Evolutionary conservation across 2,329 filamentous ascomycete genomes (phyloP), one percentile per base, ranked within the genome.

Genomic region (Zymoseptoria ardabiliae): DNA sequence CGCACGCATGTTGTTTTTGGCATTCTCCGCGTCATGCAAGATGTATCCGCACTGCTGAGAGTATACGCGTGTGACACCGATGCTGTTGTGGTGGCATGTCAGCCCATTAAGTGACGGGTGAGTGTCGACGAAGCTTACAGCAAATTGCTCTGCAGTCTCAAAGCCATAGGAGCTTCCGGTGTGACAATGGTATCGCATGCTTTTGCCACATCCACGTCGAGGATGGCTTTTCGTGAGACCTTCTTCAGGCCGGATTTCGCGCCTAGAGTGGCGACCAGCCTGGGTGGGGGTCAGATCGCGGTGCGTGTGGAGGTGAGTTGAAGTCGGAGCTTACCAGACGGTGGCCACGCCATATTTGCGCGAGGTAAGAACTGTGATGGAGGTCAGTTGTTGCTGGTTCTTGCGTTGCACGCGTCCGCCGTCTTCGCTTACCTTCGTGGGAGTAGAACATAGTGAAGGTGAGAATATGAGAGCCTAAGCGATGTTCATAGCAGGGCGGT

Each of bases 331-430:
- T 17, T 50, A 96, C 93, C 94, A 99, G 61, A 99, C 87, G 2
- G 93, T 99, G 13, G 93, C 89, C 59, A 99, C 89, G 58, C 94
- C 94, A 82, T 97, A 89, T 72, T 94, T 88, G 70, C 86, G 86
- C 63, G 84, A 93, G 3, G 87, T 94, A 58, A 99, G 84, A 61
- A 99, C 84, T 86, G 55, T 30, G 52, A 56, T 48, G 54, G 25
- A n/a, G 11, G 57, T 64, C 57, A 62, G 59, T 56, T 55, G 50
- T 58, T 54, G 55, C 45, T 53, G 13, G 19, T 28, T 28, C 25
- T 28, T 28, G 25, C 49, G 23, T 50, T 23, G 23, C 10, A 28
- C 13, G 50, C n/a, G 17, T 4, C 9, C 13, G 20, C 35, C 35
- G 35, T 13, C 10, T 19, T 21, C 4, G 41, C 86, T 71, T 79